Conservation (phyloP, 2,329 filamentous ascomycete species). For the Grosmannia clavigera region DNA sequence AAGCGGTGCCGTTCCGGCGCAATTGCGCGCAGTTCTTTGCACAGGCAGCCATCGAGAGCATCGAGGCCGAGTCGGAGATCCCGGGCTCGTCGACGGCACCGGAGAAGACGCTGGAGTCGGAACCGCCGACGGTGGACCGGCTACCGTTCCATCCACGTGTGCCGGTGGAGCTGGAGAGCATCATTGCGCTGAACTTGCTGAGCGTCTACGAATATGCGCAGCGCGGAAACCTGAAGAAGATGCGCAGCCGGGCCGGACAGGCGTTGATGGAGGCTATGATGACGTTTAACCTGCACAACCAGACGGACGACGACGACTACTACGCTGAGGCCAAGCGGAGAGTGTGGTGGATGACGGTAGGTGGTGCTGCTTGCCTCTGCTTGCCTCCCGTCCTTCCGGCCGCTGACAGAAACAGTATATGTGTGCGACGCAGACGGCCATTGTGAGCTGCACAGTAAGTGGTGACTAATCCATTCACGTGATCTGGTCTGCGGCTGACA, state of each 20-base stretch:
- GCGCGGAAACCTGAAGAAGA: constrained; percentile 39
- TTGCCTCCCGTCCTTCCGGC: neutral
- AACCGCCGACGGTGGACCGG: constrained; percentile 15
- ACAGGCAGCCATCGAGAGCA: constrained; percentile 32
- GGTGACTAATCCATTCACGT: neutral
- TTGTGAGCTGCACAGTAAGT: constrained; percentile 35
- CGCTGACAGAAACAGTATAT: constrained; percentile 30
- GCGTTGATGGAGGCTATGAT: constrained; percentile 36
- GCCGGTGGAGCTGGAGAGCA: constrained; percentile 32
- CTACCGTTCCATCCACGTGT: constrained; percentile 30
- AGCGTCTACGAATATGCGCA: constrained; percentile 42
- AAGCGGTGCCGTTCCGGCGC: constrained; percentile 30
- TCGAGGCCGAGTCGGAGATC: constrained; percentile 35
- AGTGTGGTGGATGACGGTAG: constrained; percentile 40
- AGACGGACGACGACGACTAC: constrained; percentile 25
- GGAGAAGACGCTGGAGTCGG: constrained; percentile 27
- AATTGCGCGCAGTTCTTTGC: constrained; percentile 36
- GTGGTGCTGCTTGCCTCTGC: constrained; percentile 5
- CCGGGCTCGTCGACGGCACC: constrained; percentile 32
- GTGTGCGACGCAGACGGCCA: constrained; percentile 35
- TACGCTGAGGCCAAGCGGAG: constrained; percentile 33
- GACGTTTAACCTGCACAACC: constrained; percentile 29
- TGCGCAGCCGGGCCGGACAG: constrained; percentile 34
- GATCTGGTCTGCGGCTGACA: neutral
- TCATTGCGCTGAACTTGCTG: constrained; percentile 34